These are phyloP conservation scores for Pyrenopolyporus hunteri DNA, from an alignment of 495 filamentous ascomycete species.

Conservation along the genomic window DNA sequence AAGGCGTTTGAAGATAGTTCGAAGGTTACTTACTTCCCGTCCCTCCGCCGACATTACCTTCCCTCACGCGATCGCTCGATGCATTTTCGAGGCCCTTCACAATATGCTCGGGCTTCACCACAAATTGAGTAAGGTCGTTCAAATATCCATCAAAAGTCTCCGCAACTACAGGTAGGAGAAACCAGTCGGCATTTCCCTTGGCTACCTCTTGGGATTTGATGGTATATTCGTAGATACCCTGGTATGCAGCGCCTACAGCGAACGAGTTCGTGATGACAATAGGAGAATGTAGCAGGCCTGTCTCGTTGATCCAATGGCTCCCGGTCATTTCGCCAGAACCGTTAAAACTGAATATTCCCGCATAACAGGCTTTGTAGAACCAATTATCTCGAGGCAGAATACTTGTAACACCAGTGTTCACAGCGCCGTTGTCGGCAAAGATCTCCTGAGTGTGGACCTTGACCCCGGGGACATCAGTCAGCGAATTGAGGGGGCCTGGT, in stretches of 20 bases:
- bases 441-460: slow-evolving; percentile 55
- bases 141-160: slow-evolving; percentile 61
- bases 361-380: slow-evolving; percentile 55
- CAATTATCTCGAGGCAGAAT: slow-evolving; percentile 57
- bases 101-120: slow-evolving; percentile 50
- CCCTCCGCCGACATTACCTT: slow-evolving; percentile 60
- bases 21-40: slow-evolving; percentile 49
- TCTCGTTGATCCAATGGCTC: slow-evolving; percentile 59
- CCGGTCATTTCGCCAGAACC: slow-evolving; percentile 61
- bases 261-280: slow-evolving; percentile 60
- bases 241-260: slow-evolving; percentile 54
- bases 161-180: slow-evolving; percentile 56
- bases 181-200: slow-evolving; percentile 50
- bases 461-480: slow-evolving; percentile 59
- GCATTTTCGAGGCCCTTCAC: slow-evolving; percentile 52
- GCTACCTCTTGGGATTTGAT: slow-evolving; percentile 46
- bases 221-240: slow-evolving; percentile 56
- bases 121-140: slow-evolving; percentile 52
- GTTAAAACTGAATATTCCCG: slow-evolving; percentile 60
- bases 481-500: slow-evolving; percentile 54
- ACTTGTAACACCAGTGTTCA: slow-evolving; percentile 59
- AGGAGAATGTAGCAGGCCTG: slow-evolving; percentile 55
- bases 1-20: not conserved
- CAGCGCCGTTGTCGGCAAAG: slow-evolving; percentile 41
- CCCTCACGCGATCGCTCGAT: slow-evolving; percentile 47